These are phyloP conservation scores for Daedaleopsis sinensis DNA, from an alignment of 768 basidiomycete species.

Conservation along the genomic window DNA sequence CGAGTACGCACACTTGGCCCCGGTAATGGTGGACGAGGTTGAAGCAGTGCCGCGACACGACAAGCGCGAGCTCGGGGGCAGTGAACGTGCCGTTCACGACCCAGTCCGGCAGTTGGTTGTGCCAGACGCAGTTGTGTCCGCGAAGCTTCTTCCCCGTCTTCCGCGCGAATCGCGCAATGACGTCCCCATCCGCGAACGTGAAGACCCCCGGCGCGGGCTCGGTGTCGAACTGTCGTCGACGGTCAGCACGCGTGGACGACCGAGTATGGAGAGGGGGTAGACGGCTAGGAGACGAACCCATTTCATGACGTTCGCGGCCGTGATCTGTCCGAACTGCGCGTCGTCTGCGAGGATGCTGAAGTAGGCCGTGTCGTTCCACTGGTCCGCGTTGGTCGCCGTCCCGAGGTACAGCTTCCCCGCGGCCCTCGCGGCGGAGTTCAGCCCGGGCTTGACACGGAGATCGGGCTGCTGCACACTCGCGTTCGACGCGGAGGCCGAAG, in stretches of 20 bases:
- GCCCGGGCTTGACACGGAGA: neutral
- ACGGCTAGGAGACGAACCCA: conserved; percentile 32
- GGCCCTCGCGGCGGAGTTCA: conserved; percentile 41
- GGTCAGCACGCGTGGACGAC: neutral
- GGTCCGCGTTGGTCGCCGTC: conserved; percentile 48
- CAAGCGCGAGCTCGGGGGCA: conserved; percentile 36
- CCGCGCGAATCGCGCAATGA: conserved; percentile 46
- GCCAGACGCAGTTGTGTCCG: conserved; percentile 47
- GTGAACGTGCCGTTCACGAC: conserved; percentile 44
- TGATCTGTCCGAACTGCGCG: conserved; percentile 45
- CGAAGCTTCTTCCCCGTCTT: conserved; percentile 49
- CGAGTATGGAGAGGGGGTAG: neutral
- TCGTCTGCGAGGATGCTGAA: conserved; percentile 39
- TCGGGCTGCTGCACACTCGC: neutral
- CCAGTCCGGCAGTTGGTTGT: conserved; percentile 56
- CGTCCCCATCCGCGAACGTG: conserved; percentile 50
- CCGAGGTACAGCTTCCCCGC: conserved; percentile 50
- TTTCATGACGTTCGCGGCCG: conserved; percentile 49
- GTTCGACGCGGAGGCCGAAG: neutral
- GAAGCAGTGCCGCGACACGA: conserved; percentile 50
- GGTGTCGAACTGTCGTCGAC: conserved; percentile 46
- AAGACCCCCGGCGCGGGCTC: conserved; percentile 52
- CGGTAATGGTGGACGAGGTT: conserved; percentile 54
- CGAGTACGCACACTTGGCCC: conserved; percentile 47
- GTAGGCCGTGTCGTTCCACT: conserved; percentile 44